phyloP scores from a whole-genome alignment of 768 basidiomycete genomes.

The Chalciporus chontae region DNA sequence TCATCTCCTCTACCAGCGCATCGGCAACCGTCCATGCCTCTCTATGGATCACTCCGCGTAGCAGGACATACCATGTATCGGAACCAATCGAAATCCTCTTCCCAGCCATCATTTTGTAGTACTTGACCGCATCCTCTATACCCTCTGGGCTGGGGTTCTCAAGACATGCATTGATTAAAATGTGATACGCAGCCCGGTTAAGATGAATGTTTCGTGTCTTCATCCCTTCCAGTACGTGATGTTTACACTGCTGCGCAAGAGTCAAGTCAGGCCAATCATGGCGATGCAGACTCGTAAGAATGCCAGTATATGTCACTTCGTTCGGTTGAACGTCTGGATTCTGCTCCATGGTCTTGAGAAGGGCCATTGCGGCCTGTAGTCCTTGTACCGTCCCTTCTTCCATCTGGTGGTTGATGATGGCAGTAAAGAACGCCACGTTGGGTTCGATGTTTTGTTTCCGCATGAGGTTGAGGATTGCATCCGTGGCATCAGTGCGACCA shows the following conservation, averaged over 20 bases:
- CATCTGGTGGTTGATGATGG: conserved; percentile 76
- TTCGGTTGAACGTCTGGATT: conserved; percentile 53
- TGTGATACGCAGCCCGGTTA: conserved; percentile 70
- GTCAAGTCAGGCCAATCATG: conserved; percentile 46
- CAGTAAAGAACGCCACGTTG: conserved; percentile 72
- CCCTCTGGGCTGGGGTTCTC: conserved; percentile 48
- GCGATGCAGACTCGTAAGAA: conserved; percentile 71
- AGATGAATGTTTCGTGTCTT: conserved; percentile 48
- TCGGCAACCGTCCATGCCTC: conserved; percentile 60
- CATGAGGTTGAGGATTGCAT: conserved; percentile 71
- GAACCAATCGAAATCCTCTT: conserved; percentile 44
- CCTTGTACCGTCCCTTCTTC: conserved; percentile 49
- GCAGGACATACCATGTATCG: conserved; percentile 76
- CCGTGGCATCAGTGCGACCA: conserved; percentile 62
- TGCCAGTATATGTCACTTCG: conserved; percentile 78
- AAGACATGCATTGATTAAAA: conserved; percentile 67
- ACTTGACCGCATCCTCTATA: conserved; percentile 50
- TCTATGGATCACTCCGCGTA: conserved; percentile 58
- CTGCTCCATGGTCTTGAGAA: conserved; percentile 75
- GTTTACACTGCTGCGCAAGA: conserved; percentile 44
- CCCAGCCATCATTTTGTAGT: conserved; percentile 59
- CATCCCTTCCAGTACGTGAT: conserved; percentile 58
- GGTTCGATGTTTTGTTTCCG: conserved; percentile 66
- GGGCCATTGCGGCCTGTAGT: conserved; percentile 59
- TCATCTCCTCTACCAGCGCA: conserved; percentile 61